phyloP scores from a whole-genome alignment of 768 basidiomycete species.

The Suillus clintonianus region DNA sequence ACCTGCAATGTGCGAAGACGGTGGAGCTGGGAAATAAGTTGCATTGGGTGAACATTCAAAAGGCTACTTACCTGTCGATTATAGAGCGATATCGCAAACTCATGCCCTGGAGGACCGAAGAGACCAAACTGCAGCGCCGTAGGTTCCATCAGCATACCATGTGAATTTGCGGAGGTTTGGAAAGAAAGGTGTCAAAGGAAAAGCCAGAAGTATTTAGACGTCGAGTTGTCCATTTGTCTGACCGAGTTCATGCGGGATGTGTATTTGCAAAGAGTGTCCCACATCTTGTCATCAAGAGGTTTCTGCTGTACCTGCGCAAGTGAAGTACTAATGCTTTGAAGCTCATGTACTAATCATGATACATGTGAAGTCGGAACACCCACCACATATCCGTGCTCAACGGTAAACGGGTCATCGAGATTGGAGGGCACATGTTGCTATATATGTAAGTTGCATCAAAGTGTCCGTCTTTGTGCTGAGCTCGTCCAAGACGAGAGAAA shows the following conservation, averaged over 20 bases:
- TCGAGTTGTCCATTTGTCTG: rapidly evolving
- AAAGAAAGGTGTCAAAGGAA: conserved; percentile 21
- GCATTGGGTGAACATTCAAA: too few relatives aligned
- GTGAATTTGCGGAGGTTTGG: conserved; percentile 19
- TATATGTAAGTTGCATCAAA: not conserved
- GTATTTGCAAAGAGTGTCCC: not conserved
- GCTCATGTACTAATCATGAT: not conserved
- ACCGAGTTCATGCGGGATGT: not conserved
- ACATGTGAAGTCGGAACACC: not conserved
- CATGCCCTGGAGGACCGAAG: not conserved
- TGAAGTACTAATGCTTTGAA: not conserved
- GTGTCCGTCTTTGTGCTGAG: not conserved
- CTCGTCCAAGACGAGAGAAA: too few relatives aligned
- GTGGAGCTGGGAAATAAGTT: not conserved
- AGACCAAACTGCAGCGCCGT: conserved; percentile 10
- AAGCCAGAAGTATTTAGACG: conserved; percentile 7
- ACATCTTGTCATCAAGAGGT: not conserved
- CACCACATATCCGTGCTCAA: not conserved
- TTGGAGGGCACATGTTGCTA: not conserved
- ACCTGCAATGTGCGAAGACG: not conserved
- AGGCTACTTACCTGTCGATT: too few relatives aligned
- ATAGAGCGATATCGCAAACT: not conserved
- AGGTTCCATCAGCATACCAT: conserved; percentile 24
- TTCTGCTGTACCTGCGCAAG: not conserved
- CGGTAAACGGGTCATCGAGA: not conserved